phyloP scores from a whole-genome alignment of 495 filamentous ascomycete genomes.

The Chaetomidium leptoderma region DNA sequence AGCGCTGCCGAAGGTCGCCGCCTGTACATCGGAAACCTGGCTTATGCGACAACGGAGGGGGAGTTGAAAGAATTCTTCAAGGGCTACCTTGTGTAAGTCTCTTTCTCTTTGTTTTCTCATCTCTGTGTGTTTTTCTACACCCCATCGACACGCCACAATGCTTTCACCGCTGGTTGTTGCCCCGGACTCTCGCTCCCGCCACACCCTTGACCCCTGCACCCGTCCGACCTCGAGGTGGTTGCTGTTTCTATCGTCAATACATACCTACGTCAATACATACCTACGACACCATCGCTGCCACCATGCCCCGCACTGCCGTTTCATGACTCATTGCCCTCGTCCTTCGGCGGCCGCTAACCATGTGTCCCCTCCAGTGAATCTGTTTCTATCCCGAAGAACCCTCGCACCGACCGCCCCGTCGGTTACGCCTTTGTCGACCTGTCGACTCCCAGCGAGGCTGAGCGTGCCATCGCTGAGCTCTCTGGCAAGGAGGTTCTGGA shows the following conservation, averaged over 20 bases:
- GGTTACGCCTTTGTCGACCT: constrained; percentile 99
- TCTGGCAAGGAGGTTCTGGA: constrained; percentile 95
- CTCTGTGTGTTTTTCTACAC: no score
- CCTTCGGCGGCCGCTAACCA: constrained; percentile 24
- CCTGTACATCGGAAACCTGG: constrained; percentile 99
- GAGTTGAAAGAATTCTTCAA: constrained; percentile 99
- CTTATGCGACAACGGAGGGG: constrained; percentile 99
- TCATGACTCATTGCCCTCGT: not conserved
- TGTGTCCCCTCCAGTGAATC: constrained; percentile 64
- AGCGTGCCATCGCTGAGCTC: constrained; percentile 87
- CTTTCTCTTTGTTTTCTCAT: not conserved
- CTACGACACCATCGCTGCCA: not conserved
- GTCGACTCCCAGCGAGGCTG: constrained; percentile 86
- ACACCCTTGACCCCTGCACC: not conserved
- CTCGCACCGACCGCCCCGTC: constrained; percentile 94
- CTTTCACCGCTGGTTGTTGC: constrained; percentile 14
- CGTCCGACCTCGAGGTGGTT: not conserved
- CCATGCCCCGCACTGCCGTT: no score
- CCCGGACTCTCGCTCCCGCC: not conserved
- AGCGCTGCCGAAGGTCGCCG: constrained; percentile 97
- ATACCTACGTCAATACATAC: no score
- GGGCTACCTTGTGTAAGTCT: constrained; percentile 91
- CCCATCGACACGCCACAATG: not conserved
- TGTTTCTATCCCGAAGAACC: constrained; percentile 97
- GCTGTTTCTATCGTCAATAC: no score